Base-by-base conservation (phyloP, 495 filamentous ascomycete genomes). In the Penicillium alfredii region DNA sequence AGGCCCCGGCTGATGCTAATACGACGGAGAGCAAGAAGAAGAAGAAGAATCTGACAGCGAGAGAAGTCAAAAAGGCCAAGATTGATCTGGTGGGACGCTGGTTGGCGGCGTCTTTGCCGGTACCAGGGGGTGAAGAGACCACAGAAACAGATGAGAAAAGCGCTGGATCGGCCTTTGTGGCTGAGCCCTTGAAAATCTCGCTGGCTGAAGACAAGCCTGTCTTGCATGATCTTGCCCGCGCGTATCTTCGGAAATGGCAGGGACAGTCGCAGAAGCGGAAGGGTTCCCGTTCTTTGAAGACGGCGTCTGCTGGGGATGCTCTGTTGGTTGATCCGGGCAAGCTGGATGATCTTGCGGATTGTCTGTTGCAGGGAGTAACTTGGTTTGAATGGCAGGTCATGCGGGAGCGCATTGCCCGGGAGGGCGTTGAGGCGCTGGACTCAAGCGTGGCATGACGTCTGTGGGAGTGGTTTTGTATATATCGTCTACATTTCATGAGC, bases 341-440 rank as follows among this genome's bases (percentile, higher is more conserved):
- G 58, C 50, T 94, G 45, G 90, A 97, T 65, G 90, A 97, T 69
- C 64, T 97, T 44, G 84, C 88, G 4, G 90, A 97, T 73, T 85
- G 83, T 58, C 58, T 96, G 19, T 51, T 95, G 44, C 90, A 97
- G 63, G 92, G 82, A 1, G 63, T 88, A 44, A 82, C 87, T 7
- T 95, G 85, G 84, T 56, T 89, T 32, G 71, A 82, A 38, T 97
- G 90, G 90, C 76, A 89, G 53, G 60, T 68, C 42, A 89, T 87
- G 56, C 59, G 78, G 42, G 65, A 65, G 36, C 48, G 51, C 23
- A 49, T 84, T 18, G 57, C 25, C 8, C 40, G 41, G 42, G 68
- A 54, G 47, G 66, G 38, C 8, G 33, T 47, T 10, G 28, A 38
- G 20, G 52, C 35, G 6, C 21, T 47, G n/a, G 42, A 48, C 5